Evolutionary conservation across 768 basidiomycete species (phyloP), one percentile per base, ranked within the genome.

Genomic region (Serendipita sp.): DNA sequence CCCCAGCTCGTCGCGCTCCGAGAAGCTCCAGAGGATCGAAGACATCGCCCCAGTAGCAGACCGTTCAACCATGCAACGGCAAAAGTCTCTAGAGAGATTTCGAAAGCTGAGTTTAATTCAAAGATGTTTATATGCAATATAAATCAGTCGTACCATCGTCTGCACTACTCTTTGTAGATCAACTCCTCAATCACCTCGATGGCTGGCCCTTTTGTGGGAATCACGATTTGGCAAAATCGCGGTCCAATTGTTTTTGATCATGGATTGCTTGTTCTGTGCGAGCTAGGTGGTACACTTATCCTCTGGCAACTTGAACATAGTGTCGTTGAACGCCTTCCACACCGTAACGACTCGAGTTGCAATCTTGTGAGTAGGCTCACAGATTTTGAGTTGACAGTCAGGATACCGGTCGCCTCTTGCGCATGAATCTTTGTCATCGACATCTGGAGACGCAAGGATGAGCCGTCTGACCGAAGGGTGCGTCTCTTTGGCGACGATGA

Each of bases 401-500:
- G 93, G 96, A 66, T 93, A 88, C 76, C 90, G 92, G 68, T 80
- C 76, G 73, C 98, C 98, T 0, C 96, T 97, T 38, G 88, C 89
- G 73, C 98, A 95, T 92, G 94, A 98, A 65, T 86, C 78, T 63
- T 78, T 81, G 71, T 98, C 93, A 37, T 83, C 81, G 45, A 97
- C 93, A 75, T 96, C 96, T n/a, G 87, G 71, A 1, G 95, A 93
- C 51, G 87, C 89, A 65, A 97, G 87, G 67, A 99, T 98, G 67
- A 99, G 81, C 74, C 98, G 90, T 80, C 98, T 99, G 74, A 99
- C 94, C 69, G 86, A 89, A 0, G 96, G 98, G 74, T 98, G 95
- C 2, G 95, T 92, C 75, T 99, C 96, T 76, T 92, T 93, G 60
- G 96, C 95, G 37, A 97, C 92, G 95, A 99, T 98, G 73, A 98